These are phyloP conservation scores for Kodamaea nitidulidarum DNA, from an alignment of 805 yeast species.

Conservation along the genomic window DNA sequence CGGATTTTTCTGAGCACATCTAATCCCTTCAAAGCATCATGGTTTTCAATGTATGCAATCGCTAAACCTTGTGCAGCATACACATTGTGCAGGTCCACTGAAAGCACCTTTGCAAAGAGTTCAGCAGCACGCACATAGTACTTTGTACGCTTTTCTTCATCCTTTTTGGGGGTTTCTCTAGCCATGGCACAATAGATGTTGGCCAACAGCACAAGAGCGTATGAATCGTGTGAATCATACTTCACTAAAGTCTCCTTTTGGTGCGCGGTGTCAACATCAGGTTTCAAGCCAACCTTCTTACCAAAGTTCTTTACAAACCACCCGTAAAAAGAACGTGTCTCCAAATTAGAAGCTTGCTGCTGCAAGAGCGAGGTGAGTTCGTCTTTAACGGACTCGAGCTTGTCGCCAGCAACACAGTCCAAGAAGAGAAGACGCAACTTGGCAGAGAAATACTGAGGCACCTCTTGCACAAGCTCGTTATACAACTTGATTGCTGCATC, in stretches of 20 bases:
- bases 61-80: slow-evolving; percentile 99
- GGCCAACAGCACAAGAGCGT: slow-evolving; percentile 86
- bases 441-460: slow-evolving; percentile 74
- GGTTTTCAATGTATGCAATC: slow-evolving; percentile 82
- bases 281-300: slow-evolving; percentile 43
- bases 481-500: slow-evolving; percentile 47
- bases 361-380: slow-evolving; percentile 55
- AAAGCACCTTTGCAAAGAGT: slow-evolving; percentile 80
- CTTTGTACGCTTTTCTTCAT: slow-evolving; percentile 56
- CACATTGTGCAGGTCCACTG: slow-evolving; percentile 77
- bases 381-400: slow-evolving; percentile 45
- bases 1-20: slow-evolving; percentile 85
- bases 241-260: slow-evolving; percentile 82
- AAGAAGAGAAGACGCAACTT: slow-evolving; percentile 66
- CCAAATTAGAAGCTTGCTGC: slow-evolving; percentile 58
- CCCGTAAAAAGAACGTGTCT: slow-evolving; percentile 85
- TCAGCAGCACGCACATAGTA: slow-evolving; percentile 90
- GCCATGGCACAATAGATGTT: slow-evolving; percentile 83
- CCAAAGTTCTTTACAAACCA: slow-evolving; percentile 75
- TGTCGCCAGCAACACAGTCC: slow-evolving; percentile 44
- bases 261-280: slow-evolving; percentile 67
- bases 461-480: slow-evolving; percentile 47
- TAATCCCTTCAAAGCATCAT: slow-evolving; percentile 68
- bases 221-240: slow-evolving; percentile 81
- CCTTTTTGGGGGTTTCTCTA: slow-evolving; percentile 57